Conservation (phyloP, 2,329 filamentous ascomycete genomes). For the Ascochyta pisi region DNA sequence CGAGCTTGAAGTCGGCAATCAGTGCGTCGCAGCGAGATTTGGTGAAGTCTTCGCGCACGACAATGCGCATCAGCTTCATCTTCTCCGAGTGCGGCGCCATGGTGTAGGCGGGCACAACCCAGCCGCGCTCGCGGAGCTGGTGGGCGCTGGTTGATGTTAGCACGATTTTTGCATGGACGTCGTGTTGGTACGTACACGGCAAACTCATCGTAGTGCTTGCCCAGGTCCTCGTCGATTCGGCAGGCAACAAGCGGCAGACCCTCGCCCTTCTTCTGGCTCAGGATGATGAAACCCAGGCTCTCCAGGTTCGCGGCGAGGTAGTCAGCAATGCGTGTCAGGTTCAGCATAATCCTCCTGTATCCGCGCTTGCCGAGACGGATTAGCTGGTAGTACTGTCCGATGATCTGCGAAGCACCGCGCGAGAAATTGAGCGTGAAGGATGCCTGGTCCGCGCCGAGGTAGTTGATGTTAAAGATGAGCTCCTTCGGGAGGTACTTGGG, state of each 20-base stretch:
- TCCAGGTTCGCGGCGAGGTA: conserved; percentile 79
- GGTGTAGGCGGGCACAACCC: conserved; percentile 95
- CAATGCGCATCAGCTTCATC: conserved; percentile 90
- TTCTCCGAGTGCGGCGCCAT: conserved; percentile 88
- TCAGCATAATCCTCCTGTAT: conserved; percentile 92
- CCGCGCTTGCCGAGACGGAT: conserved; percentile 93
- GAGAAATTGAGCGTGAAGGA: conserved; percentile 98
- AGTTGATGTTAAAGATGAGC: conserved; percentile 99
- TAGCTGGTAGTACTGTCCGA: conserved; percentile 97
- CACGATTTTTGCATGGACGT: background rate
- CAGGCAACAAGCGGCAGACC: conserved; percentile 92
- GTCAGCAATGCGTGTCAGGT: conserved; percentile 87
- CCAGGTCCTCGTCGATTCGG: conserved; percentile 68
- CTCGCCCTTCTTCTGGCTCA: conserved; percentile 78
- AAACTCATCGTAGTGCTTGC: conserved; percentile 63
- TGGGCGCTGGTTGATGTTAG: conserved; percentile 63
- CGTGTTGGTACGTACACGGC: conserved; percentile 46
- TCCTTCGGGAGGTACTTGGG: conserved; percentile 75
- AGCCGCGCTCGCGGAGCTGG: conserved; percentile 83
- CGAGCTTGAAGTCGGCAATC: conserved; percentile 78
- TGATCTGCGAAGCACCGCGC: conserved; percentile 91
- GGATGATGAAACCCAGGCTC: conserved; percentile 81
- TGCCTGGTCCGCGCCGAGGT: conserved; percentile 91
- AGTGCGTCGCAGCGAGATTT: conserved; percentile 81
- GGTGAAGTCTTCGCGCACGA: conserved; percentile 91